Evolutionary conservation across 352 stramenopile species (phyloP).

Genomic region (Globisporangium okanoganense): DNA sequence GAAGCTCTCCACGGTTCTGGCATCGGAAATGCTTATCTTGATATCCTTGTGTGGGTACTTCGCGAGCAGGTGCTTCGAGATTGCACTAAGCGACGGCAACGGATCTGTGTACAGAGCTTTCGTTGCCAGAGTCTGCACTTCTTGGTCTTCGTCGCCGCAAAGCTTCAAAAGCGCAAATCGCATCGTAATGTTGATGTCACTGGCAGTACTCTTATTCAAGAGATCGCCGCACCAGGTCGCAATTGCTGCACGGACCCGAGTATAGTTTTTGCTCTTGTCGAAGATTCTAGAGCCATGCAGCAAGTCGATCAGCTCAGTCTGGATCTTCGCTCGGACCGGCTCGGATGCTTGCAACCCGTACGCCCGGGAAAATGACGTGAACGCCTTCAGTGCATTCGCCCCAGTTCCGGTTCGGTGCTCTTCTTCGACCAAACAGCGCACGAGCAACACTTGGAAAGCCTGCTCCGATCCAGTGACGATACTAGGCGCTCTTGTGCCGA

Average conservation of each 20-base stretch:
- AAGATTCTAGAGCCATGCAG: constrained; percentile 60
- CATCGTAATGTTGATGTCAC: constrained; percentile 33
- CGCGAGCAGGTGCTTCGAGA: constrained; percentile 25
- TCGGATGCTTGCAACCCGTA: constrained; percentile 28
- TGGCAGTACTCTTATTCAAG: constrained; percentile 14
- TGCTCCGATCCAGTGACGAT: constrained; percentile 53
- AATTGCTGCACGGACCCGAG: constrained; percentile 54
- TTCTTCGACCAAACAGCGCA: constrained; percentile 58
- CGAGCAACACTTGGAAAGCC: constrained; percentile 71
- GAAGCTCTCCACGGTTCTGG: constrained; percentile 37
- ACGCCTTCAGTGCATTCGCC: constrained; percentile 60
- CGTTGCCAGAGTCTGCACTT: constrained; percentile 29
- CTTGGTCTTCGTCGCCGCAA: constrained; percentile 29
- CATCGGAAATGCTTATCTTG: constrained; percentile 34
- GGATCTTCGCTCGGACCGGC: constrained; percentile 35
- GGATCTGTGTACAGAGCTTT: constrained; percentile 46
- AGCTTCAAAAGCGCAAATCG: constrained; percentile 62
- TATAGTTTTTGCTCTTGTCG: constrained; percentile 52
- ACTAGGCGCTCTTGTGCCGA: constrained; percentile 33
- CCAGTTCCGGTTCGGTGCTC: constrained; percentile 37
- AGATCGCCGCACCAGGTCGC: constrained; percentile 57
- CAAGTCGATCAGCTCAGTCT: constrained; percentile 46
- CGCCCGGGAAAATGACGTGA: constrained; percentile 42
- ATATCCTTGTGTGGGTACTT: constrained; percentile 30
- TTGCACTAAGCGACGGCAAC: constrained; percentile 27